These are phyloP conservation scores for Fusarium haematococcum DNA, from an alignment of 2,329 filamentous ascomycete species.

Conservation along the genomic window DNA sequence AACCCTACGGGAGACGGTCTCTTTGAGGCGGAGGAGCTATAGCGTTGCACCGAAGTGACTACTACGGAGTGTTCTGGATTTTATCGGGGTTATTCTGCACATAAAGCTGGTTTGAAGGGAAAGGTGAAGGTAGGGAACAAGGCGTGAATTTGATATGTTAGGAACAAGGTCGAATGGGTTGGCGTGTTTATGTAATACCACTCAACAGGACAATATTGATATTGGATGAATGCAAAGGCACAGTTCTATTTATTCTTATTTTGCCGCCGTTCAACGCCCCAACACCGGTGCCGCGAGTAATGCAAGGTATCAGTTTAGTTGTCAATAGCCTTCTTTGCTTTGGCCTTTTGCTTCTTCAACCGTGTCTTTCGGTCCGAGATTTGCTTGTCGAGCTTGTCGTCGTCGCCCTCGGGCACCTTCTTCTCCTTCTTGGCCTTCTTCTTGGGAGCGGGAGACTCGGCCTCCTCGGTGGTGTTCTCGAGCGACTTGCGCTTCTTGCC, in stretches of 20 bases:
- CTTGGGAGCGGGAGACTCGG: constrained; percentile 56
- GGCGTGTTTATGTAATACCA: constrained; percentile 34
- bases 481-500: constrained; percentile 74
- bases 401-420: constrained; percentile 59
- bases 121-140: not conserved
- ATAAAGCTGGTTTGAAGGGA: not conserved
- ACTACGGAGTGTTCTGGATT: constrained; percentile 23
- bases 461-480: constrained; percentile 53
- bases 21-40: constrained; percentile 53
- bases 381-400: constrained; percentile 67
- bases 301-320: constrained; percentile 53
- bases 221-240: constrained; percentile 30
- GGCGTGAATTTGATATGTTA: not conserved
- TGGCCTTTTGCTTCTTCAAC: constrained; percentile 70
- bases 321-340: constrained; percentile 64
- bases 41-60: constrained; percentile 18
- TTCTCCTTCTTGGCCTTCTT: constrained; percentile 52
- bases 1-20: constrained; percentile 8
- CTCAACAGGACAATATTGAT: constrained; percentile 33
- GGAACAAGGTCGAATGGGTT: constrained; percentile 3
- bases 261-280: constrained; percentile 46
- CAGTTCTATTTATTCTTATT: constrained; percentile 42
- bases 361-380: constrained; percentile 69
- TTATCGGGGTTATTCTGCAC: constrained; percentile 15
- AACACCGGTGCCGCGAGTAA: constrained; percentile 49